Evolutionary conservation across 169 alveolate species (phyloP).

Genomic region (Eimeria necatrix): DNA sequence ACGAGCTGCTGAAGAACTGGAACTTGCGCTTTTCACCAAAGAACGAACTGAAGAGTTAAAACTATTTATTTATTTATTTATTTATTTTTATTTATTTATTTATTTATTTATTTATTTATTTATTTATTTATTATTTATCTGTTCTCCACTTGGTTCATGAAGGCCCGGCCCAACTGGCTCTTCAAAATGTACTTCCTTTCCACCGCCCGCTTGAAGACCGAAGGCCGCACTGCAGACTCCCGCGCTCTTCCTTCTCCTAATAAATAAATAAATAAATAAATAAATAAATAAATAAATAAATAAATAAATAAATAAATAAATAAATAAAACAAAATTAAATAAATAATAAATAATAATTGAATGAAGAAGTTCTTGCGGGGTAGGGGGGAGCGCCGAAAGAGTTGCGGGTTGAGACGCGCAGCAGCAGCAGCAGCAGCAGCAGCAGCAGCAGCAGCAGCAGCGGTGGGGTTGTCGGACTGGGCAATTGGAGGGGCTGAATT

Average conservation of each 20-base stretch:
- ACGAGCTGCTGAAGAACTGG: too few species aligned
- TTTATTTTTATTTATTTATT: neutral
- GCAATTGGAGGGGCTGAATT: too few species aligned
- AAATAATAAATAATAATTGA: too few species aligned
- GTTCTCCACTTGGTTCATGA: constrained; percentile 95
- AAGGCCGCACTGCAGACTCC: constrained; percentile 62
- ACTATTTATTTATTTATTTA: neutral
- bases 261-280: too few species aligned
- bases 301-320: too few species aligned
- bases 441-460: neutral
- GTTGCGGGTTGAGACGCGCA: too few species aligned
- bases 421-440: constrained; percentile 7
- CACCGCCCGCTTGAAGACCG: constrained; percentile 95
- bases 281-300: too few species aligned
- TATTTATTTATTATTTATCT: too few species aligned
- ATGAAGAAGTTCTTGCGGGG: too few species aligned
- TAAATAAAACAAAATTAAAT: too few species aligned
- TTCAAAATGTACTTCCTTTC: constrained; percentile 96
- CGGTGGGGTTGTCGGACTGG: too few species aligned
- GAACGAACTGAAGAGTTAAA: neutral
- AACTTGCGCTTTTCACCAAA: neutral
- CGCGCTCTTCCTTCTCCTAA: constrained; percentile 68
- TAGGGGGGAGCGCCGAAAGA: too few species aligned
- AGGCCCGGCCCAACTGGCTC: constrained; percentile 96
- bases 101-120: neutral